Evolutionary conservation across 441 rosid genomes (phyloP), one percentile per base, ranked within the genome.

Genomic region (Oxalis stricta): DNA sequence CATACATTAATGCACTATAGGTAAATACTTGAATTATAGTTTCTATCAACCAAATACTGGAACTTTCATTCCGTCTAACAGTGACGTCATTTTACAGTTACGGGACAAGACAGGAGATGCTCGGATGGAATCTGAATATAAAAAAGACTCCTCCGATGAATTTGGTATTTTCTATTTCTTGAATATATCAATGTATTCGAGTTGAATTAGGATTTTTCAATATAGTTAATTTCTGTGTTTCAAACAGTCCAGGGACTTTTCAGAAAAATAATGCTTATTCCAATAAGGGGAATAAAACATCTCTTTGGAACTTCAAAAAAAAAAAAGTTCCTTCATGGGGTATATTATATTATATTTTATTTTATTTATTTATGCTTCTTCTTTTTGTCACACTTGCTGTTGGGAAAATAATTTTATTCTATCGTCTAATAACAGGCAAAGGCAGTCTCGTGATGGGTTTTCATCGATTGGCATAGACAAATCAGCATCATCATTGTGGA

Each of bases 321-420:
- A n/a, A n/a, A n/a, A n/a, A n/a, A n/a, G n/a, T n/a, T 52, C 54
- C 39, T 63, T 72, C 56, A 49, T 79, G 50, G 59, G 95, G 95
- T 84, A 75, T 46, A 34, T 53, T 39, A 15, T 46, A 42, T 14
- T 47, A 41, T n/a, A n/a, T n/a, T n/a, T n/a, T 10, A 16, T 5
- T 24, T 15, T 18, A 23, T 33, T 38, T n/a, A 12, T 10, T 4
- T 45, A 33, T 45, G 23, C 42, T 9, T 49, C 4, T 17, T 22
- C 20, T 16, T 30, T 38, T 16, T 16, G 7, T 4, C 19, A 2
- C n/a, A 18, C 29, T 44, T n/a, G 11, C 19, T 17, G 14, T 19
- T 4, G 19, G 3, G 22, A 13, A 24, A 24, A 18, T 19, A 15
- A 23, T 33, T 2, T 40, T 33, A 18, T 8, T 41, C 2, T 30